Conservation (phyloP, 441 rosid genomes). For the Daphne laureola region DNA sequence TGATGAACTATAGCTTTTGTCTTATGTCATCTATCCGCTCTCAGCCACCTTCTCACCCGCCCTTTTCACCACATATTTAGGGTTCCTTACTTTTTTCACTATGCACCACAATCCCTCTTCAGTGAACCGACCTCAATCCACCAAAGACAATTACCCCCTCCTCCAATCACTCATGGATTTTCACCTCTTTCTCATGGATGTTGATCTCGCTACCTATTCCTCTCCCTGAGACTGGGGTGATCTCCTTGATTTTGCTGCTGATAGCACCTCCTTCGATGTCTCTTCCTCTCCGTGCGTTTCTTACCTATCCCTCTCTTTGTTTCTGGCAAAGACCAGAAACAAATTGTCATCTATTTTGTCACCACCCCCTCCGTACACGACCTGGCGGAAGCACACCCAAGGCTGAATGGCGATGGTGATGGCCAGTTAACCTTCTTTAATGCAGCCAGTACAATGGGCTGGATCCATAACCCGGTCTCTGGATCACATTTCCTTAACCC, state of each 20-base stretch:
- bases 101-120: conserved; percentile 16
- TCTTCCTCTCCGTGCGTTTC: conserved; percentile 33
- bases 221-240: conserved; percentile 80
- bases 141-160: conserved; percentile 10
- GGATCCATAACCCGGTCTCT: no score
- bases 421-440: no score
- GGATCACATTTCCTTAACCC: no score
- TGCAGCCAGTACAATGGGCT: no score
- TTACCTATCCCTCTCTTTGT: no score
- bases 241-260: conserved; percentile 65
- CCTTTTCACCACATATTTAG: conserved; percentile 4
- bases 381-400: no score
- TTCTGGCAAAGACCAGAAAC: no score
- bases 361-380: no score
- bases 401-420: no score
- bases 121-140: conserved; percentile 23
- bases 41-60: conserved; percentile 19
- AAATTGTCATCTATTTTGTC: no score
- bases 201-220: conserved; percentile 37
- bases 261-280: no score
- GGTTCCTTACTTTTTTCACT: background rate
- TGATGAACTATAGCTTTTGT: conserved; percentile 2
- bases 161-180: conserved; percentile 28
- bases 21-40: conserved; percentile 17
- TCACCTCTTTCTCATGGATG: conserved; percentile 24